A percentile compares a stretch with the other conserved stretches of the same genome.
phyloP scores from a whole-genome alignment of 1,139 yeast genomes.

The Kluyveromyces sp. region DNA sequence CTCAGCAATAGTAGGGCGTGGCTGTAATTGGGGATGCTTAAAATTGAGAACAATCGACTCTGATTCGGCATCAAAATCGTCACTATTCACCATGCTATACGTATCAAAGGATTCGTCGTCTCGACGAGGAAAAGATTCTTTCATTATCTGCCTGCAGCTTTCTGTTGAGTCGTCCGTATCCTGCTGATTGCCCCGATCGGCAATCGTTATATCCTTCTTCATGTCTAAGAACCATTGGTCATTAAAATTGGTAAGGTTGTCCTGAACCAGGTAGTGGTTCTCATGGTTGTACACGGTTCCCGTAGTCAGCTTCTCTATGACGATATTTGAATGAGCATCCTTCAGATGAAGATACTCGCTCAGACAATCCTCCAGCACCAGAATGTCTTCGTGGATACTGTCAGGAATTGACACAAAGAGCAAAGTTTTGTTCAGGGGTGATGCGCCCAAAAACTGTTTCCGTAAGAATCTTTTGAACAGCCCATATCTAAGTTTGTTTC shows the following conservation, averaged over 20 bases:
- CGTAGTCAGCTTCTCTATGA: conserved; percentile 26
- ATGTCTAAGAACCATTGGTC: conserved; percentile 24
- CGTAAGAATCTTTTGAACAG: conserved; percentile 26
- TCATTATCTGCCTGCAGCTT: conserved; percentile 2
- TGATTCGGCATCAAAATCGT: conserved; percentile 11
- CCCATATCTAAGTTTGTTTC: conserved; percentile 23
- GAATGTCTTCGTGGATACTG: conserved; percentile 25
- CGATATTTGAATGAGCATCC: conserved; percentile 21
- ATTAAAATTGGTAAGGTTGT: conserved; percentile 25
- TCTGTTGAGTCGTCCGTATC: conserved; percentile 6
- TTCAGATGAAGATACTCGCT: conserved; percentile 26
- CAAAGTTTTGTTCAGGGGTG: conserved; percentile 18
- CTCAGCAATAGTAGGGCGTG: not conserved
- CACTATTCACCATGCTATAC: conserved; percentile 5
- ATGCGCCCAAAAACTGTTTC: conserved; percentile 14
- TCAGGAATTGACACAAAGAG: conserved; percentile 31
- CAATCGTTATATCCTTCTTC: conserved; percentile 8
- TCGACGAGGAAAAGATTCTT: conserved; percentile 4
- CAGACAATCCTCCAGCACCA: conserved; percentile 27
- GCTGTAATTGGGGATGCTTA: not conserved
- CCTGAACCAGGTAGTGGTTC: conserved; percentile 29
- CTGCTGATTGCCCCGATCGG: conserved; percentile 5
- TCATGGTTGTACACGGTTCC: conserved; percentile 26
- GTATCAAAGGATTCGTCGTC: not conserved
- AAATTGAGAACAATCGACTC: conserved; percentile 24